Percentiles rank a stretch among this genome's conserved stretches.
Conservation (phyloP, 805 yeast genomes). For the Pichia gijzeniarum region DNA sequence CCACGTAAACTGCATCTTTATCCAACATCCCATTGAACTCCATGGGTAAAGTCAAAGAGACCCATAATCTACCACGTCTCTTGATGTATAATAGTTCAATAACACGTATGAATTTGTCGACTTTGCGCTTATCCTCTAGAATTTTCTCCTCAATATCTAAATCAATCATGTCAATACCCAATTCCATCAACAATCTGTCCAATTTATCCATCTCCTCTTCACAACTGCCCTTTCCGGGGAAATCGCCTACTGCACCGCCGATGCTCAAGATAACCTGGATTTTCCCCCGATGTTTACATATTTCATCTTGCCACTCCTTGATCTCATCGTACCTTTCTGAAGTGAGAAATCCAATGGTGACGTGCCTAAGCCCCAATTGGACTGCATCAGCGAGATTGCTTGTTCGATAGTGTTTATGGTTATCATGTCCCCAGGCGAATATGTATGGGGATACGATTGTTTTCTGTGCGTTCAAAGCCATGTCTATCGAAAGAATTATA, state of each 20-base stretch:
- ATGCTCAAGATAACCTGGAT: constrained; percentile 24
- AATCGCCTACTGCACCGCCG: constrained; percentile 29
- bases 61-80: neutral
- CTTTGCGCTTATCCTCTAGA: constrained; percentile 9
- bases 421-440: constrained; percentile 26
- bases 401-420: constrained; percentile 14
- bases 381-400: constrained; percentile 16
- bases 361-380: constrained; percentile 13
- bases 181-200: constrained; percentile 11
- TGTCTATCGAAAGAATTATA: too few species aligned
- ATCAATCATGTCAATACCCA: constrained; percentile 22
- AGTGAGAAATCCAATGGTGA: constrained; percentile 26
- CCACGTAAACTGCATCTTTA: constrained; percentile 13
- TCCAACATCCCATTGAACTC: constrained; percentile 23
- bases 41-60: constrained; percentile 27
- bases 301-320: constrained; percentile 22
- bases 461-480: neutral
- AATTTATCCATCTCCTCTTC: constrained; percentile 17
- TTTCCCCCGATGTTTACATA: constrained; percentile 14
- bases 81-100: constrained; percentile 2
- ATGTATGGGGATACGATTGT: constrained; percentile 24
- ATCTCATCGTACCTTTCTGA: constrained; percentile 24
- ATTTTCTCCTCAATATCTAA: constrained; percentile 28
- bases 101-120: constrained; percentile 12
- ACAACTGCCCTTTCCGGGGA: constrained; percentile 15